Evolutionary conservation across 2,329 filamentous ascomycete species (phyloP).

Genomic region (Cercospora sp.): DNA sequence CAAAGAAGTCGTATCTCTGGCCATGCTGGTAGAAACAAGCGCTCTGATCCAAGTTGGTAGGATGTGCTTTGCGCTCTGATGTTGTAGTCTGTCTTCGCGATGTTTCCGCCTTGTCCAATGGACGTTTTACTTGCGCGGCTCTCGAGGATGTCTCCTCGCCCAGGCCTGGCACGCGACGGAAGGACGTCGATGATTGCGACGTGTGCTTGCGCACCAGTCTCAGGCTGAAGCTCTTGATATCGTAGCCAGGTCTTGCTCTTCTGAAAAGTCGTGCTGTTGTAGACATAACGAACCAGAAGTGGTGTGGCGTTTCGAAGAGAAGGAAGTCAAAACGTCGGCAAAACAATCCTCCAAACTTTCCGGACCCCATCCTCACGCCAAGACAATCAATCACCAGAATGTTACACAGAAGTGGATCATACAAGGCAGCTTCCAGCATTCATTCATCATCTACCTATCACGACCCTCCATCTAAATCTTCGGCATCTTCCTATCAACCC

Average conservation of each 20-base stretch:
- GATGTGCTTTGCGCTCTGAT: too few relatives aligned
- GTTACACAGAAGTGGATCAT: background rate
- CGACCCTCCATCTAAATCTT: slow-evolving; percentile 44
- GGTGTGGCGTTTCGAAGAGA: background rate
- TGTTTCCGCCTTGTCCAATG: too few relatives aligned
- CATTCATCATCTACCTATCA: background rate
- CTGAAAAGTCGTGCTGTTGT: background rate
- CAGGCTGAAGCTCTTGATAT: background rate
- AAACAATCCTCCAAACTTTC: background rate
- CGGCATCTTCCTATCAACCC: slow-evolving; percentile 71
- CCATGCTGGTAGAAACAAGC: too few relatives aligned
- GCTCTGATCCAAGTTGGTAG: too few relatives aligned
- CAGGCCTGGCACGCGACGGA: background rate
- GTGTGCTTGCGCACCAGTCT: background rate
- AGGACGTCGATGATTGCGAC: background rate
- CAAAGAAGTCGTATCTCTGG: too few relatives aligned
- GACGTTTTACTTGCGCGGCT: too few relatives aligned
- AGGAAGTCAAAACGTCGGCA: background rate
- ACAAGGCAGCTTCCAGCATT: background rate
- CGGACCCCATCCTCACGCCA: background rate
- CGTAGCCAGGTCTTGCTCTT: background rate
- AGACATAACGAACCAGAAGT: background rate
- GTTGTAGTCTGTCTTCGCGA: too few relatives aligned
- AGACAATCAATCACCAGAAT: background rate
- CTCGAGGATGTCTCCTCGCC: too few relatives aligned